phyloP scores from a whole-genome alignment of 163 green algal species.

The Trebouxia gelatinosa region DNA sequence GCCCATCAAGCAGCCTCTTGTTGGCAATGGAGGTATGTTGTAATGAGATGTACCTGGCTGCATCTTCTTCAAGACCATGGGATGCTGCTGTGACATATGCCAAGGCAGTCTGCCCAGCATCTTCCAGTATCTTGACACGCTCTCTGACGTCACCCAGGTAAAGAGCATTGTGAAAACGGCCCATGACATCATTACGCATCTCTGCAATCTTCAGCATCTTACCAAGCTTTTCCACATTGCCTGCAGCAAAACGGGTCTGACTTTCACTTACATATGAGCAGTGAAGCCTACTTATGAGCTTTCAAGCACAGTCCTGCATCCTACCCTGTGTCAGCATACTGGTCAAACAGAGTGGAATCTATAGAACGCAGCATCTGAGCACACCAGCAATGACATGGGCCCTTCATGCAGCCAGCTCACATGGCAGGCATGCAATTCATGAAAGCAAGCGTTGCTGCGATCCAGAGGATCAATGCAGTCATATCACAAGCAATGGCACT shows the following conservation, averaged over 20 bases:
- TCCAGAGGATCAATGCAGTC: too few species aligned
- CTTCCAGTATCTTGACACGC: conserved; percentile 86
- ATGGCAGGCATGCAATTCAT: too few species aligned
- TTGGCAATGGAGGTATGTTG: background rate
- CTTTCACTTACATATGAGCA: too few species aligned
- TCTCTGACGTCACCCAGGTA: conserved; percentile 93
- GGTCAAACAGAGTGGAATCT: too few species aligned
- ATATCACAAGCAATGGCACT: background rate
- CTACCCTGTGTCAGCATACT: too few species aligned
- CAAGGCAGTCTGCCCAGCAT: conserved; percentile 88
- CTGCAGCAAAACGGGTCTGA: background rate
- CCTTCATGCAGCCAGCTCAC: too few species aligned
- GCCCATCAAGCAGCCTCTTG: background rate
- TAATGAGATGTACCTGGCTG: conserved; percentile 41
- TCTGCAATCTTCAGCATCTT: conserved; percentile 99
- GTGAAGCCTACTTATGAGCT: too few species aligned
- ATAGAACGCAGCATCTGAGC: too few species aligned
- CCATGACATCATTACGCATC: conserved; percentile 93
- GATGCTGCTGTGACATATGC: conserved; percentile 89
- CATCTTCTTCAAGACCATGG: conserved; percentile 86
- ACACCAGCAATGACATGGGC: too few species aligned
- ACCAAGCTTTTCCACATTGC: conserved; percentile 87
- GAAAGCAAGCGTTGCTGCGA: too few species aligned
- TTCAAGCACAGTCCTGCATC: too few species aligned
- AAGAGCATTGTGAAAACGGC: conserved; percentile 94